Percentiles rank a stretch among this genome's conserved stretches.
Conservation (phyloP, 805 yeast genomes). For the Spencermartinsiella europaea region DNA sequence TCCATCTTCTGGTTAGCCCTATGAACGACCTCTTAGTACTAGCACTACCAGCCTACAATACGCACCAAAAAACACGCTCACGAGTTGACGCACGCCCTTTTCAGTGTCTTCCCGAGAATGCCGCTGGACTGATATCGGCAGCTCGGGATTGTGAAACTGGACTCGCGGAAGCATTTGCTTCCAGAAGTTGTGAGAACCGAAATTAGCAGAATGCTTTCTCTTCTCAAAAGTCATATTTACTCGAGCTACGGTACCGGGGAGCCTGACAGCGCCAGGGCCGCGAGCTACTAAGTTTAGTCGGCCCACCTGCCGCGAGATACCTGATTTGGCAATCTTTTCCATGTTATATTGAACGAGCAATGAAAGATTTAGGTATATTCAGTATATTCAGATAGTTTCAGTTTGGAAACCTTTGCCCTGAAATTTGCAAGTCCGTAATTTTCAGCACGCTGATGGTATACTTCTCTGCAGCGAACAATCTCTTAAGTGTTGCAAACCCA, state of each 20-base stretch:
- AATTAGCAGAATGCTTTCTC: slow-evolving; percentile 12
- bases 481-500: too few species aligned
- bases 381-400: too few species aligned
- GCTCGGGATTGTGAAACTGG: slow-evolving; percentile 74
- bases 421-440: too few species aligned
- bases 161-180: slow-evolving; percentile 66
- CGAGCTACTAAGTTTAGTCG: slow-evolving; percentile 25
- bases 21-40: neutral
- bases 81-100: neutral
- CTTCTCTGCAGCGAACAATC: too few species aligned
- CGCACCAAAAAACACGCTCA: neutral
- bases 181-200: slow-evolving; percentile 59
- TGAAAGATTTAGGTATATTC: too few species aligned
- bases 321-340: slow-evolving; percentile 3
- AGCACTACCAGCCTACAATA: neutral
- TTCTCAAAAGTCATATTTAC: slow-evolving; percentile 24
- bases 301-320: slow-evolving; percentile 21
- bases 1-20: slow-evolving; percentile 28
- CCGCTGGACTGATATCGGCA: slow-evolving; percentile 40
- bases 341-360: too few species aligned
- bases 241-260: slow-evolving; percentile 23
- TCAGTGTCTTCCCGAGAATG: slow-evolving; percentile 2
- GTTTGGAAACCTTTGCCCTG: too few species aligned
- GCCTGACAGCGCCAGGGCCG: slow-evolving; percentile 29
- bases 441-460: too few species aligned